A percentile compares a stretch with the other conserved stretches of the same genome.
Conservation (phyloP, 495 filamentous ascomycete species). For the Xylaria castorea region DNA sequence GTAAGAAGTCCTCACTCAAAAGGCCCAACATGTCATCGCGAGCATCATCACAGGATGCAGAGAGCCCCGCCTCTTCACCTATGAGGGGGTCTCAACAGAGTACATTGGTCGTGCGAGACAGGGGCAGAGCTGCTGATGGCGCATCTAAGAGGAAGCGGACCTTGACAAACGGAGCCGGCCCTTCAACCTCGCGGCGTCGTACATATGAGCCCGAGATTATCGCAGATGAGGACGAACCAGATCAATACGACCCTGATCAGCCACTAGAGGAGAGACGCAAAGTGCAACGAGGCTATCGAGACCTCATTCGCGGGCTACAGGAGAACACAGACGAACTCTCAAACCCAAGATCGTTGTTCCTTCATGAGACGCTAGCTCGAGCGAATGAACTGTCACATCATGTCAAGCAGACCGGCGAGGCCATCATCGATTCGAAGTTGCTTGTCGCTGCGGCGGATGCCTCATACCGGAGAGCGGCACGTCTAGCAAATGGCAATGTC, state of each 20-base stretch:
- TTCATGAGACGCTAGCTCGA: conserved; percentile 66
- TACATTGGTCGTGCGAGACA: conserved; percentile 41
- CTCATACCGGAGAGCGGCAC: conserved; percentile 72
- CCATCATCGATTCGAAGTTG: conserved; percentile 85
- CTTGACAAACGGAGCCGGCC: conserved; percentile 52
- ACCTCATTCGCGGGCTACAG: conserved; percentile 69
- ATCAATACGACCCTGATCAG: conserved; percentile 87
- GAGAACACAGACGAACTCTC: conserved; percentile 75
- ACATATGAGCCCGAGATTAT: conserved; percentile 45
- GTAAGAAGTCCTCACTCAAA: background rate
- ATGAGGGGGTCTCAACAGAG: conserved; percentile 30
- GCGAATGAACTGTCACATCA: conserved; percentile 68
- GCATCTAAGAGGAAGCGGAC: conserved; percentile 60
- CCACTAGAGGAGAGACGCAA: conserved; percentile 75
- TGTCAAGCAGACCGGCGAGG: conserved; percentile 93
- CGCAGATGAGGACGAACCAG: conserved; percentile 52
- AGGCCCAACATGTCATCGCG: conserved; percentile 34
- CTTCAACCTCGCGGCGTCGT: conserved; percentile 45
- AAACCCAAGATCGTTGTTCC: conserved; percentile 62
- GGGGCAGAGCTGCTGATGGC: conserved; percentile 43
- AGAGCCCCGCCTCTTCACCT: conserved; percentile 29
- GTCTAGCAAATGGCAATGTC: conserved; percentile 71
- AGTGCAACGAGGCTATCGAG: conserved; percentile 71
- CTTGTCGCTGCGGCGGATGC: conserved; percentile 81
- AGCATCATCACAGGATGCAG: conserved; percentile 32